Base-by-base conservation (phyloP, 805 yeast species). In the Saccharomycopsis lassenensis region DNA sequence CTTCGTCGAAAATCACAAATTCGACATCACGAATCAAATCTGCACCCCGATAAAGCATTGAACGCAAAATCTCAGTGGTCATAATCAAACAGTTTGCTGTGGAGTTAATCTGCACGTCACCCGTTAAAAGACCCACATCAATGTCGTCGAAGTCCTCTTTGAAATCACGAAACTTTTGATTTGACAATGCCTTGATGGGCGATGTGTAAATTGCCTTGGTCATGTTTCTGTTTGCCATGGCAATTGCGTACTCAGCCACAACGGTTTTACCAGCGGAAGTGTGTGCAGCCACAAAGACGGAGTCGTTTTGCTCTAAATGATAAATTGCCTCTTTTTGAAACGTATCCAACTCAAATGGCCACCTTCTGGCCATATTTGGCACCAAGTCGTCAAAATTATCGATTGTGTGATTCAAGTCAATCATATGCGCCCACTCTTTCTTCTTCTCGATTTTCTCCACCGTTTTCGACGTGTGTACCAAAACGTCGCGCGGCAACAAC, bases 201-300 rank as follows among this genome's bases (percentile, higher is more conserved):
- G 96, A 87, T 0, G 98, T 89, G 56, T 89, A 89, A 33, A 89
- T 91, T 1, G 95, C 85, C 54, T 87, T 89, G 7, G 97, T 89
- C 95, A 87, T 87, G 54, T 91, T 89, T 53, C 94, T 67, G 43
- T 77, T 72, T 1, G 97, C 93, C 94, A 89, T 79, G 3, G 97
- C 95, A 56, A 89, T 91, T 3, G 97, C 97, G 54, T 89, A 89
- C 54, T 89, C 98, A 0, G 98, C 98, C 18, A 91, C 95, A 3
- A 89, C 98, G 0, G 98, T 89, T 52, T 89, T 89, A 59, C 98
- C 98, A 0, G 98, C 98, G 3, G 97, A 89, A 0, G 98, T 89
- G 56, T 89, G 98, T 0, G 99, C 99, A 3, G 97, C 97, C 2
- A 91, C 95, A 58, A 91, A 91, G 3, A 91, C 99, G 5, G 97